These are phyloP conservation scores for Coleophoma cylindrospora DNA, from an alignment of 2,329 filamentous ascomycete genomes.

Conservation along the genomic window DNA sequence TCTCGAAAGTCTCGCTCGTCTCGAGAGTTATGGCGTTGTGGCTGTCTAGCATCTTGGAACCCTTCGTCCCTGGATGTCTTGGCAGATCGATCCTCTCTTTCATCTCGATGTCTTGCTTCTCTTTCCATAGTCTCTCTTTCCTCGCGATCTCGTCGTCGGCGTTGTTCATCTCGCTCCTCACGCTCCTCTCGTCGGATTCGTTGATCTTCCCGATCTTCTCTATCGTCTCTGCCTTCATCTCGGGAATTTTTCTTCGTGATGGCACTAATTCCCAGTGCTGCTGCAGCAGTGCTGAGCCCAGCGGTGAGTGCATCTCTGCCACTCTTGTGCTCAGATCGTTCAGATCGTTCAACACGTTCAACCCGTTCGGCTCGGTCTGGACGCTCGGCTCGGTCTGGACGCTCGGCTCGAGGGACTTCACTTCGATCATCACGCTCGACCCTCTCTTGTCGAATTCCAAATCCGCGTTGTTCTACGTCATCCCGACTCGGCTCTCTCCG, in stretches of 20 bases:
- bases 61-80: not conserved
- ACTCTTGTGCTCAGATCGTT: slow-evolving; percentile 16
- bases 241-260: slow-evolving; percentile 15
- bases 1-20: slow-evolving; percentile 8
- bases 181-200: not conserved
- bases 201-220: slow-evolving; percentile 19
- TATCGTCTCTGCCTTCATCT: slow-evolving; percentile 10
- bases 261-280: slow-evolving; percentile 24
- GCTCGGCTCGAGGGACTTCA: not conserved
- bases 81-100: slow-evolving; percentile 10
- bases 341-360: slow-evolving; percentile 9
- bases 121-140: slow-evolving; percentile 7
- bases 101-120: slow-evolving; percentile 21
- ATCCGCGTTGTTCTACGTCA: slow-evolving; percentile 20
- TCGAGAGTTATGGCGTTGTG: not conserved
- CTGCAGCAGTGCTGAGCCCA: slow-evolving; percentile 25
- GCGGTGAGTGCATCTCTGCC: slow-evolving; percentile 23
- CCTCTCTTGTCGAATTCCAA: slow-evolving; percentile 16
- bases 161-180: slow-evolving; percentile 17
- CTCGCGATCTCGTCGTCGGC: slow-evolving; percentile 11
- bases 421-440: slow-evolving; percentile 5
- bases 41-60: not conserved
- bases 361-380: slow-evolving; percentile 6
- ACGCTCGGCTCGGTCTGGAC: slow-evolving; percentile 6
- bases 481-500: slow-evolving; percentile 21